Evolutionary conservation across 2,329 filamentous ascomycete species (phyloP).

Genomic region (Triangularia setosa): DNA sequence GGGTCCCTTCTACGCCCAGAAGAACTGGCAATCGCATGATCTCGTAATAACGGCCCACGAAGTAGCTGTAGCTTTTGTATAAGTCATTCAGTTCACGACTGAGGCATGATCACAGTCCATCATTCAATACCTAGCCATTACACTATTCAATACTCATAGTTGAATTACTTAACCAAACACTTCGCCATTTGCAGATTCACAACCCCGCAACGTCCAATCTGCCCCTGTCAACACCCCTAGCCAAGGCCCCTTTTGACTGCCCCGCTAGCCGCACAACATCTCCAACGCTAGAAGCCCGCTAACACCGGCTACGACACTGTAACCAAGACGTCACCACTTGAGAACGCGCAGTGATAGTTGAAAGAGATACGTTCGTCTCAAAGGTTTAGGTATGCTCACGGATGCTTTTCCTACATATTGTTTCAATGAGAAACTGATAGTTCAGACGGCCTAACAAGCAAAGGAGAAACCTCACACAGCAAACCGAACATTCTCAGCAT

Average conservation of each 20-base stretch:
- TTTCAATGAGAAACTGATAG: background rate
- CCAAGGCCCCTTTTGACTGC: background rate
- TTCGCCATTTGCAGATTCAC: background rate
- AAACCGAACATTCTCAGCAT: no score
- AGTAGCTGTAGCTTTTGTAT: background rate
- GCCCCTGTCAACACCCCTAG: background rate
- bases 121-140: no score
- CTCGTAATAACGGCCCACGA: background rate
- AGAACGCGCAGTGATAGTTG: background rate
- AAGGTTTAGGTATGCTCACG: background rate
- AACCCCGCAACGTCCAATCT: background rate
- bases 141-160: background rate
- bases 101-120: no score
- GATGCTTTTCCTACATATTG: background rate
- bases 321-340: background rate
- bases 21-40: background rate
- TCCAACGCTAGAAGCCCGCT: background rate
- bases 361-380: background rate
- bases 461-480: no score
- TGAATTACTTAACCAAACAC: background rate
- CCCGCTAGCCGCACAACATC: background rate
- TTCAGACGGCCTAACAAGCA: background rate
- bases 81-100: background rate
- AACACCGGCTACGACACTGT: background rate
- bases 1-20: background rate